A percentile compares a stretch with the other conserved stretches of the same genome.
Conservation (phyloP, 2,329 filamentous ascomycete species). For the Colletotrichum chrysophilum region DNA sequence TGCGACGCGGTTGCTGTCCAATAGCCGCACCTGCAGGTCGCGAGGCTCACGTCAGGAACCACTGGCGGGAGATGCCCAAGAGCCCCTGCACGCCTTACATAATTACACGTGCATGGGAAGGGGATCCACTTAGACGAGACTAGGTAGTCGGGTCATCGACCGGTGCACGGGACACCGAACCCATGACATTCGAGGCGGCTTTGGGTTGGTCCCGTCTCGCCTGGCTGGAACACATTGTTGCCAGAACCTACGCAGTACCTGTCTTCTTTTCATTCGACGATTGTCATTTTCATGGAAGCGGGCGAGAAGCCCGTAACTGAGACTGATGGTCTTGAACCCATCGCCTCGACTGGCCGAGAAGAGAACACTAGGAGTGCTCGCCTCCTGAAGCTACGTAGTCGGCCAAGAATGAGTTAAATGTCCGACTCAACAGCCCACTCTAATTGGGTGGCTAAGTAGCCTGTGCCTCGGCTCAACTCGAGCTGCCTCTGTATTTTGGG, state of each 20-base stretch:
- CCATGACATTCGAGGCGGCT: neutral
- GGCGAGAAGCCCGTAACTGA: neutral
- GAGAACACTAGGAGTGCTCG: neutral
- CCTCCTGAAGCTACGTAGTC: neutral
- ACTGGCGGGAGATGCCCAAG: neutral
- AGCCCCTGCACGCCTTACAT: slow-evolving; percentile 6
- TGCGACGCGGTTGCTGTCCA: slow-evolving; percentile 22
- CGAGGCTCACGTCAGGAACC: slow-evolving; percentile 7
- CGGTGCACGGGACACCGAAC: neutral
- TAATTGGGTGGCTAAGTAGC: slow-evolving; percentile 1
- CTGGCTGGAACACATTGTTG: neutral
- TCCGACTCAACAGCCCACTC: neutral
- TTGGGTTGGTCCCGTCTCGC: neutral
- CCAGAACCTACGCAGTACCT: neutral
- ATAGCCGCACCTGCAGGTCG: slow-evolving; percentile 15
- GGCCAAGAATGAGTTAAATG: neutral
- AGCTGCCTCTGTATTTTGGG: neutral
- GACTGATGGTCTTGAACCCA: neutral
- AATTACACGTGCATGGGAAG: slow-evolving; percentile 10
- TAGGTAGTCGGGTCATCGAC: neutral
- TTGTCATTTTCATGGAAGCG: neutral
- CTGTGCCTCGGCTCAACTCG: slow-evolving; percentile 6
- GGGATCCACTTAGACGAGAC: neutral
- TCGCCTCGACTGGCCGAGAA: neutral
- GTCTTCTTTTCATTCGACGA: neutral